These are phyloP conservation scores for Phytopythium ostracodes DNA, from an alignment of 352 stramenopile genomes.

Conservation along the genomic window DNA sequence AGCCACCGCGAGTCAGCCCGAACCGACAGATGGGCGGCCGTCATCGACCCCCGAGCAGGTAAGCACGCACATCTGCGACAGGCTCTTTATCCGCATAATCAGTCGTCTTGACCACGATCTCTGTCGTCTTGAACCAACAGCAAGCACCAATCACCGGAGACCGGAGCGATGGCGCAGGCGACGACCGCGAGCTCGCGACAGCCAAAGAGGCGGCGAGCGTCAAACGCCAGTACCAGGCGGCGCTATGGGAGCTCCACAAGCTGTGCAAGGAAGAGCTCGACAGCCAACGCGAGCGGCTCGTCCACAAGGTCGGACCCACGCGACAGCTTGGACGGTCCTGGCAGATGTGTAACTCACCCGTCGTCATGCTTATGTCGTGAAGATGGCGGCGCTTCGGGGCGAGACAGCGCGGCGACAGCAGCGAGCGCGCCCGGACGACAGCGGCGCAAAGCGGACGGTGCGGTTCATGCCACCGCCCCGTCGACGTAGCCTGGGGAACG, in stretches of 20 bases:
- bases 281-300: constrained; percentile 36
- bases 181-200: neutral
- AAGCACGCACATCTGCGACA: neutral
- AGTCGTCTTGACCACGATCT: neutral
- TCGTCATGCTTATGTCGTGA: neutral
- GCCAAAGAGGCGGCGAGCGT: neutral
- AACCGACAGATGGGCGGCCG: neutral
- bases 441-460: neutral
- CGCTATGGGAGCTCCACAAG: constrained; percentile 55
- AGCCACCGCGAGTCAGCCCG: neutral
- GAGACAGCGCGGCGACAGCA: constrained; percentile 18
- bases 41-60: neutral
- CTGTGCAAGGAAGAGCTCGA: constrained; percentile 57
- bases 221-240: constrained; percentile 28
- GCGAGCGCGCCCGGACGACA: neutral
- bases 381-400: constrained; percentile 25
- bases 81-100: neutral
- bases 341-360: neutral
- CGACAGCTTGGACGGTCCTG: neutral
- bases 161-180: neutral
- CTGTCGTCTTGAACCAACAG: neutral
- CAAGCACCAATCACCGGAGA: neutral
- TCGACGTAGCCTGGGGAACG: neutral
- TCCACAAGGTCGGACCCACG: constrained; percentile 18
- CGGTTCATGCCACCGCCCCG: neutral